Base-by-base conservation (phyloP, 352 stramenopile species). In the Phytophthora pinifolia region DNA sequence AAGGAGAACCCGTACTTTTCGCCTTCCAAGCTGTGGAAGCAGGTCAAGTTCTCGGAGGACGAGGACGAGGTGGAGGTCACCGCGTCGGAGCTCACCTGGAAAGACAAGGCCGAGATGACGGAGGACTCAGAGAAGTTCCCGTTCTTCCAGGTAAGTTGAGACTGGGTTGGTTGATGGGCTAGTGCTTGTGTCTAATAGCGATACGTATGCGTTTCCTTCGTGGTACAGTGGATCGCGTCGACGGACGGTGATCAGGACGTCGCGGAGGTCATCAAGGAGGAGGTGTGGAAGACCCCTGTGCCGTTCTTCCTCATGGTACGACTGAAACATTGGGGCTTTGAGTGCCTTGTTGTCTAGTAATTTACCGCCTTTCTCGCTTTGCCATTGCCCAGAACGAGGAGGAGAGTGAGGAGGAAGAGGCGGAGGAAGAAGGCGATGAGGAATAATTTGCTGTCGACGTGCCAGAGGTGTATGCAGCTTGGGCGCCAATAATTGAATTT, bases 191-290 rank as follows among this genome's bases (percentile, higher is more conserved):
- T 46, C 22, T 57, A 50, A 53, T 45, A 27, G 22, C 14, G 30
- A 52, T 39, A 7, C n/a, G 17, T 18, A 10, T 49, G 29, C 18
- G 12, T 44, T 7, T 17, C 25, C 43, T 9, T 54, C 34, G 34
- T 66, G 14, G 15, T 17, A 6, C 34, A 90, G 74, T 87, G 76
- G 77, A 74, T 90, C 44, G 47, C 59, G n/a, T 65, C 71, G 33
- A 76, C 69, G 12, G 76, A 88, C 1, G 74, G 62, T 5, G 70
- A 83, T 18, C 67, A 87, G 47, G 76, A 86, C 39, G 44, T 87
- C 9, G 76, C 79, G 8, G 78, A 92, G 64, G 72, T 84, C 42
- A 88, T 92, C 46, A 89, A 90, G 72, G 79, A 92, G 50, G 82
- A 92, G 30, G 33, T 89, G 5, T 92, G 74, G 79, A 90, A 88